phyloP scores from a whole-genome alignment of 2,329 filamentous ascomycete species.

The Calonectria henricotiae region DNA sequence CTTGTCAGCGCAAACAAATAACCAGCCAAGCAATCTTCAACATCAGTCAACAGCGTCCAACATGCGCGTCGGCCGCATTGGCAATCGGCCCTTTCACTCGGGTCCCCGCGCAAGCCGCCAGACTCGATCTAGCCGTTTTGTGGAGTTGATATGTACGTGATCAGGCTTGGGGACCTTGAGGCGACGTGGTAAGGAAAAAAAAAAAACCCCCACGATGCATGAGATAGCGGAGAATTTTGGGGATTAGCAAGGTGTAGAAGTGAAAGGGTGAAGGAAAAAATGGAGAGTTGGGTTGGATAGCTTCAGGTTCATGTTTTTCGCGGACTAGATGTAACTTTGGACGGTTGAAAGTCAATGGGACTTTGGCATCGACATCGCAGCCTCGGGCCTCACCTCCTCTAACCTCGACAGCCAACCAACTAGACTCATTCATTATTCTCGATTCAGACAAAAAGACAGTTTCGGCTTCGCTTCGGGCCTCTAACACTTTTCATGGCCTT shows the following conservation, averaged over 20 bases:
- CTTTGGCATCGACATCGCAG: constrained; percentile 1
- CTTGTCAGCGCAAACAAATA: constrained; percentile 1
- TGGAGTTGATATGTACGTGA: constrained; percentile 26
- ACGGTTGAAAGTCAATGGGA: neutral
- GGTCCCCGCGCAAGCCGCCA: constrained; percentile 27
- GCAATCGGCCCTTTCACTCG: constrained; percentile 36
- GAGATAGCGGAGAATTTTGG: constrained; percentile 1
- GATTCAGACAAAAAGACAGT: constrained; percentile 4
- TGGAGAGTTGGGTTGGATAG: neutral
- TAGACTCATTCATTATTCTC: constrained; percentile 1
- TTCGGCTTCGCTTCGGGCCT: constrained; percentile 2
- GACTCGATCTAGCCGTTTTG: constrained; percentile 25
- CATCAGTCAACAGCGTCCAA: neutral
- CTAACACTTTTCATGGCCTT: neutral
- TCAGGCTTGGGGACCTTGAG: constrained; percentile 15
- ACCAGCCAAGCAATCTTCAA: neutral
- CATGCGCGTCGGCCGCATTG: constrained; percentile 22
- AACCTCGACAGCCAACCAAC: constrained; percentile 11
- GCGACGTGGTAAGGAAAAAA: constrained; percentile 7
- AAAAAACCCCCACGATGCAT: constrained; percentile 13
- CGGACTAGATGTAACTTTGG: constrained; percentile 10
- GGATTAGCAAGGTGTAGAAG: neutral
- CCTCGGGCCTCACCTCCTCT: neutral
- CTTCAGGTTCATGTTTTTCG: neutral
- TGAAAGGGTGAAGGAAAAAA: neutral